Percentiles rank a stretch among this genome's conserved stretches.
Conservation (phyloP, 2,329 filamentous ascomycete genomes). For the Tolypocladium tropicale region DNA sequence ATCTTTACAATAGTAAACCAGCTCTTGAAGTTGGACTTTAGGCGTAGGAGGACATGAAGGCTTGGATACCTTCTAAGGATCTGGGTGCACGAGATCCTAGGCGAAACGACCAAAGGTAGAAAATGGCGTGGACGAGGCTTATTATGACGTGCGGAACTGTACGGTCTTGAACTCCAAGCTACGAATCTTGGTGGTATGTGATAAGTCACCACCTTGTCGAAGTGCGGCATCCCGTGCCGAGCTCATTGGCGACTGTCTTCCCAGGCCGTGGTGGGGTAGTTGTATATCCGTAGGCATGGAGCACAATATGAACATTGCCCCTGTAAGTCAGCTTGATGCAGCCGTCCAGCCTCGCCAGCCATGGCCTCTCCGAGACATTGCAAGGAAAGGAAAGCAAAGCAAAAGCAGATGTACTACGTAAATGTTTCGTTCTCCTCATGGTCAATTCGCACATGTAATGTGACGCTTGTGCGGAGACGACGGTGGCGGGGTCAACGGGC, state of each 20-base stretch:
- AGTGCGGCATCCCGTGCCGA: not conserved
- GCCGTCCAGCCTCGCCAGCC: not conserved
- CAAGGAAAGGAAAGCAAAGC: not conserved
- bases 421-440: not conserved
- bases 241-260: not conserved
- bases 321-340: not conserved
- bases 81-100: not conserved
- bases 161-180: not conserved
- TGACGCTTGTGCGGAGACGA: not conserved
- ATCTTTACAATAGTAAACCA: too few relatives aligned
- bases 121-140: not conserved
- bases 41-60: too few relatives aligned
- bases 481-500: not conserved
- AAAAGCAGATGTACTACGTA: not conserved
- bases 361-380: not conserved
- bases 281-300: too few relatives aligned
- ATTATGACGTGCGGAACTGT: not conserved
- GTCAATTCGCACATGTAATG: not conserved
- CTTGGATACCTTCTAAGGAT: too few relatives aligned
- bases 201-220: not conserved
- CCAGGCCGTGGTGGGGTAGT: not conserved
- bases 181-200: not conserved
- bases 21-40: too few relatives aligned
- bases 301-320: not conserved
- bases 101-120: too few relatives aligned